Evolutionary conservation across 768 basidiomycete genomes (phyloP).

Genomic region (Agaricus blazei): DNA sequence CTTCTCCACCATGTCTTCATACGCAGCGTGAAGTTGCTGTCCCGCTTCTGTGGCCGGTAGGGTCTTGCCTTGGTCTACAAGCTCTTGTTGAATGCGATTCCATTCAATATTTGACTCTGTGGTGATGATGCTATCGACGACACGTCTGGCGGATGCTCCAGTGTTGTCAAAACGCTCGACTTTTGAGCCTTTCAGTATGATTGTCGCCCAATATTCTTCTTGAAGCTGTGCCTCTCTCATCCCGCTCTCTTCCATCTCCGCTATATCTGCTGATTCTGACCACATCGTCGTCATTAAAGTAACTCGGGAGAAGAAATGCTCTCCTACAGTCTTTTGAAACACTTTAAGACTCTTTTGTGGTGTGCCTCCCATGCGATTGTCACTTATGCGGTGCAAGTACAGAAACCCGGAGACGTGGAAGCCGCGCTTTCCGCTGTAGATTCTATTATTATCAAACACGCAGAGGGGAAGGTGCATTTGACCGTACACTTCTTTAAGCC

Average conservation of each 20-base stretch:
- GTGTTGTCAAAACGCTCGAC: not conserved
- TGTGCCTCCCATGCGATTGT: constrained; percentile 9
- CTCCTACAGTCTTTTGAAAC: constrained; percentile 8
- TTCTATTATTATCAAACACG: not conserved
- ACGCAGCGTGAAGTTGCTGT: not conserved
- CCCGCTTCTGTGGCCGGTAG: constrained; percentile 6
- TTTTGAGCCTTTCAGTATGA: not conserved
- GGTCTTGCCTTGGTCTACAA: constrained; percentile 1
- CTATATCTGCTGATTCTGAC: not conserved
- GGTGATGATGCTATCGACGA: not conserved
- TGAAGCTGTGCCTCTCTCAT: not conserved
- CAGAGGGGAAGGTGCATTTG: not conserved
- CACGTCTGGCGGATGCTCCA: not conserved
- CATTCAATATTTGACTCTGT: not conserved
- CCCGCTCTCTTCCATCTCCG: not conserved
- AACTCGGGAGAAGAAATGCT: constrained; percentile 2
- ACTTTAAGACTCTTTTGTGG: constrained; percentile 6
- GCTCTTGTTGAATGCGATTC: constrained; percentile 7
- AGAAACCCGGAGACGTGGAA: constrained; percentile 10
- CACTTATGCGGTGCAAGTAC: constrained; percentile 10
- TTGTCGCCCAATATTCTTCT: constrained; percentile 9
- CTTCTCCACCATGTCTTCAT: not conserved
- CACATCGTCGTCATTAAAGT: constrained; percentile 11
- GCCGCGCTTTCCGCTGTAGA: not conserved
- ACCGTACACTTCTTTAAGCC: constrained; percentile 10